Conservation (phyloP, 331 rosid species). For the Quercus phellos region DNA sequence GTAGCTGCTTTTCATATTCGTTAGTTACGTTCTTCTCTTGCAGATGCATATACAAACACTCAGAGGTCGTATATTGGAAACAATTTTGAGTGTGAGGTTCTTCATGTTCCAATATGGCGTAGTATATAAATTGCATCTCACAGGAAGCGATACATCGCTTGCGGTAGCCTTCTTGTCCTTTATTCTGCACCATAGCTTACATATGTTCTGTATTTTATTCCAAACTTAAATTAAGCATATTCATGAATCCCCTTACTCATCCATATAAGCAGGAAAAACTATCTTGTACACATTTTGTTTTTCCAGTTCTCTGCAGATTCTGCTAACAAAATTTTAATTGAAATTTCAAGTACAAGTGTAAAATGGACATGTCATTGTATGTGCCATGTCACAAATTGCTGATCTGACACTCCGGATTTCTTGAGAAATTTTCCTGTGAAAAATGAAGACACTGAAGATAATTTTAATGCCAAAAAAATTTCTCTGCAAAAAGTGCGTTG, state of each 20-base stretch:
- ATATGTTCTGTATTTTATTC: neutral
- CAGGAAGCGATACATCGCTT: conserved; percentile 66
- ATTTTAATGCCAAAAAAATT: neutral
- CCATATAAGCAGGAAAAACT: neutral
- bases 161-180: conserved; percentile 51
- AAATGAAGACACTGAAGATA: neutral
- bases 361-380: neutral
- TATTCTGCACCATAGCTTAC: conserved; percentile 1
- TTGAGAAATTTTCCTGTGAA: neutral
- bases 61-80: conserved; percentile 91
- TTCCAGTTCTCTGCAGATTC: neutral
- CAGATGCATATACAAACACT: conserved; percentile 79
- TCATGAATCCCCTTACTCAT: neutral
- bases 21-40: conserved; percentile 21
- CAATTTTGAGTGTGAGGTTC: conserved; percentile 84
- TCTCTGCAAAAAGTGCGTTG: neutral
- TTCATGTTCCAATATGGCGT: conserved; percentile 72
- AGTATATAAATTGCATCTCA: conserved; percentile 84
- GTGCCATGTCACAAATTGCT: neutral
- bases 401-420: neutral
- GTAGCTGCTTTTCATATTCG: neutral
- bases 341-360: neutral
- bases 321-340: neutral
- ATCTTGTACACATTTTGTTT: neutral
- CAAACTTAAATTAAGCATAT: neutral